Evolutionary conservation across 345 rosid species (phyloP).

Genomic region (Ceriops tagal): DNA sequence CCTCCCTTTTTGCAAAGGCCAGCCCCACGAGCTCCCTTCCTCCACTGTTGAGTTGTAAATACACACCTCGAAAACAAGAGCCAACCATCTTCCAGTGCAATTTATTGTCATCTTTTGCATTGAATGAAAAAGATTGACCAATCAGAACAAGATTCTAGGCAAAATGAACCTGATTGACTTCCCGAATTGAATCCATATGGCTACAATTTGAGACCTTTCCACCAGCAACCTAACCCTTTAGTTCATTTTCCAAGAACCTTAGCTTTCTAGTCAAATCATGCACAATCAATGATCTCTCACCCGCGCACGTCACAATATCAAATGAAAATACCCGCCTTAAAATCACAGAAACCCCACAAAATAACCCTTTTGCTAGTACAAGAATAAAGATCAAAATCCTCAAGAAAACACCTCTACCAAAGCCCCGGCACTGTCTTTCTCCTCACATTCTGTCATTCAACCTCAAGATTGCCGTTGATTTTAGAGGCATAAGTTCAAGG

Average conservation of each 20-base stretch:
- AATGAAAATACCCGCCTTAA: slow-evolving; percentile 40
- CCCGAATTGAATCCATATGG: slow-evolving; percentile 49
- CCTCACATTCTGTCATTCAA: slow-evolving; percentile 24
- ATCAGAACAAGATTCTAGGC: neutral
- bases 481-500: slow-evolving; percentile 71
- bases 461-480: slow-evolving; percentile 35
- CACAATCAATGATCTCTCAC: slow-evolving; percentile 42
- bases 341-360: slow-evolving; percentile 30
- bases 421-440: neutral
- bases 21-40: slow-evolving; percentile 87
- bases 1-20: slow-evolving; percentile 89
- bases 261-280: slow-evolving; percentile 39
- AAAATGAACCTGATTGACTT: slow-evolving; percentile 49
- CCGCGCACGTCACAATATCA: slow-evolving; percentile 41
- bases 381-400: slow-evolving; percentile 39
- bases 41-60: slow-evolving; percentile 60
- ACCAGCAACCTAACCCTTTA: slow-evolving; percentile 31
- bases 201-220: slow-evolving; percentile 51
- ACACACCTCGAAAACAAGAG: slow-evolving; percentile 58
- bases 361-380: slow-evolving; percentile 42
- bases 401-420: slow-evolving; percentile 9
- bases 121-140: neutral
- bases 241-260: slow-evolving; percentile 46
- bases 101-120: neutral
- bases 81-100: slow-evolving; percentile 43